These are phyloP conservation scores for Colletotrichum sojae DNA, from an alignment of 2,329 filamentous ascomycete genomes.

Conservation along the genomic window DNA sequence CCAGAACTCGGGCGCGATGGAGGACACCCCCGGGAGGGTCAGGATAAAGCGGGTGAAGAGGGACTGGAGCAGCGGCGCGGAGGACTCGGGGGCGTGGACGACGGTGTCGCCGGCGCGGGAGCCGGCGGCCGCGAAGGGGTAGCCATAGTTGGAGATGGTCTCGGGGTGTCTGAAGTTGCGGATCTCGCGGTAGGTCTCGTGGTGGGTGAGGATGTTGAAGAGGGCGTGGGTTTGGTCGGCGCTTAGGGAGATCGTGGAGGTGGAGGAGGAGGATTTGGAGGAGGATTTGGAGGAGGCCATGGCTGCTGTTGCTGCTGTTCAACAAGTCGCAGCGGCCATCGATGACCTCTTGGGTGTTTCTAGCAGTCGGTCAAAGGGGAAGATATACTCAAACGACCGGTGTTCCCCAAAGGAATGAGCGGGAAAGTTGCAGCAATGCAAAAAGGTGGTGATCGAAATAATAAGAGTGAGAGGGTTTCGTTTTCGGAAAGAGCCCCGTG, in stretches of 20 bases:
- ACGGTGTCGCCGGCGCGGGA: not conserved
- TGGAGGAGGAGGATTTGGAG: too few species aligned
- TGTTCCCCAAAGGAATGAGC: not conserved
- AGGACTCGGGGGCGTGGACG: conserved; percentile 54
- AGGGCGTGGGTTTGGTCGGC: conserved; percentile 65
- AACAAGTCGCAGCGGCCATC: conserved; percentile 1
- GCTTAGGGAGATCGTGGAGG: conserved; percentile 44
- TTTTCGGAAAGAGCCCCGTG: conserved; percentile 25
- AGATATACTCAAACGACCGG: not conserved
- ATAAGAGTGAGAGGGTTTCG: conserved; percentile 1
- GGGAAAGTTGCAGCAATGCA: not conserved
- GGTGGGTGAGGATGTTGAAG: conserved; percentile 72
- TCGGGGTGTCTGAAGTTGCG: conserved; percentile 77
- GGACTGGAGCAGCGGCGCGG: conserved; percentile 77
- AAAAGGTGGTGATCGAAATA: not conserved
- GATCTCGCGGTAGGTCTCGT: conserved; percentile 77
- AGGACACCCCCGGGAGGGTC: conserved; percentile 75
- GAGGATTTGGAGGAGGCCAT: conserved; percentile 31
- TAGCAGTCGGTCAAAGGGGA: not conserved
- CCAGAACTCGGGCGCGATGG: conserved; percentile 77
- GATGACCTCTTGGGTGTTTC: not conserved
- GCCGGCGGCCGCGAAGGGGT: conserved; percentile 69
- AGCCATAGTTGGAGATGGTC: conserved; percentile 77
- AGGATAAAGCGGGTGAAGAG: conserved; percentile 77
- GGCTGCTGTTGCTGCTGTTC: not conserved